Percentiles rank a stretch among this genome's conserved stretches.
These are phyloP conservation scores for Phlebiopsis gigantea DNA, from an alignment of 768 basidiomycete genomes.

Conservation along the genomic window DNA sequence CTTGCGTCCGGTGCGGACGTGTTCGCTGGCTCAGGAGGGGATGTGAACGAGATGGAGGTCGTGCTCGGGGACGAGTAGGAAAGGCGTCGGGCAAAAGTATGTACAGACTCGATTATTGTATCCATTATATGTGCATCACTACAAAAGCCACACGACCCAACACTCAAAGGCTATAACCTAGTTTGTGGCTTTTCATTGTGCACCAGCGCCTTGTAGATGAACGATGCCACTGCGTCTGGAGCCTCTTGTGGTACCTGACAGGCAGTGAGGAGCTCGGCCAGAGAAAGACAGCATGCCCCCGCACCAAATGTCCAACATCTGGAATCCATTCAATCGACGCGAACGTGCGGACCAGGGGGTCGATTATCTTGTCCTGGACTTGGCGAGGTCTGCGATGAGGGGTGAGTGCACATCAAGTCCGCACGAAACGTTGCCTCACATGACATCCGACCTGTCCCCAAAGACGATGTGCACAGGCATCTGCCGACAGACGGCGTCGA, in stretches of 20 bases:
- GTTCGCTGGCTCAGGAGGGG: constrained; percentile 40
- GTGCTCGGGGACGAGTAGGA: constrained; percentile 36
- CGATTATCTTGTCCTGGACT: constrained; percentile 28
- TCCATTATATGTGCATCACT: not conserved
- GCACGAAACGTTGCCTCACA: constrained; percentile 33
- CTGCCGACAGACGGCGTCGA: constrained; percentile 34
- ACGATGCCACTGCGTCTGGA: not conserved
- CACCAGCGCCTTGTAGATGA: constrained; percentile 1
- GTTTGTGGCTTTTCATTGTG: not conserved
- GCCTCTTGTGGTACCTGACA: constrained; percentile 9
- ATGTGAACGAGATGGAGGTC: constrained; percentile 72
- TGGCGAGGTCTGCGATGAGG: constrained; percentile 22
- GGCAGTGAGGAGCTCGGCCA: not conserved
- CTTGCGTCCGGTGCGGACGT: constrained; percentile 75
- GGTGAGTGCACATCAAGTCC: not conserved
- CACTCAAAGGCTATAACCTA: not conserved
- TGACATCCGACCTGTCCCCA: constrained; percentile 44
- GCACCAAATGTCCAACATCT: constrained; percentile 29
- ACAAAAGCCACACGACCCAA: not conserved
- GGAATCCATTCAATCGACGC: constrained; percentile 20
- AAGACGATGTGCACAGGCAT: constrained; percentile 51
- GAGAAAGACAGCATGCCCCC: not conserved
- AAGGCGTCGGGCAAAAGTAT: not conserved
- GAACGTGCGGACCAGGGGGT: constrained; percentile 23
- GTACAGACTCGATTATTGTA: not conserved